Evolutionary conservation across 31 red algal species (phyloP).

Genomic region (Porphyra umbilicalis): DNA sequence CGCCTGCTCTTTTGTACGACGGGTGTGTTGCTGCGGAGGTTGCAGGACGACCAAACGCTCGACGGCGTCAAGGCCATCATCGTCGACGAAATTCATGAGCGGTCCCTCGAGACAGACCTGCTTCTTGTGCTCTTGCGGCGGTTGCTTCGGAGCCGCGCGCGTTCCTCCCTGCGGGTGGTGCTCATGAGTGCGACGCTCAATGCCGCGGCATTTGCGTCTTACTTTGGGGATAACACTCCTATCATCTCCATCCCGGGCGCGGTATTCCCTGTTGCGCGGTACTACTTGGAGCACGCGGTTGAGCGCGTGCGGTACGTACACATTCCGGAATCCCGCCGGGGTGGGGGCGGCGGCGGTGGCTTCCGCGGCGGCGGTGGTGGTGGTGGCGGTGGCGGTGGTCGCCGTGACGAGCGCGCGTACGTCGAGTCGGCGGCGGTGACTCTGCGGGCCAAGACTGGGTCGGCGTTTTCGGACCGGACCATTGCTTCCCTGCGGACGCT

Average conservation of each 20-base stretch:
- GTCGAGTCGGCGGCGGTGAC: neutral
- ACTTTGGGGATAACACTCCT: constrained; percentile 9
- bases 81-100: constrained; percentile 72
- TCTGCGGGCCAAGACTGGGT: neutral
- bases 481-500: neutral
- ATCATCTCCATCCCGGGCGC: neutral
- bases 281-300: neutral
- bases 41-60: constrained; percentile 43
- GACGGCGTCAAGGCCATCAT: constrained; percentile 24
- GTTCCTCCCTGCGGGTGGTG: constrained; percentile 17
- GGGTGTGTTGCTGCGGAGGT: constrained; percentile 38
- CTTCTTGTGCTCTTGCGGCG: constrained; percentile 20
- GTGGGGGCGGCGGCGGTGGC: neutral
- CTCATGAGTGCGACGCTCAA: constrained; percentile 50
- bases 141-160: constrained; percentile 1
- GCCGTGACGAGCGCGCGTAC: neutral
- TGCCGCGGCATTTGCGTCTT: neutral
- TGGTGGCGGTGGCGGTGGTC: neutral
- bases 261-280: neutral
- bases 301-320: neutral
- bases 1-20: constrained; percentile 42
- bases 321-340: neutral
- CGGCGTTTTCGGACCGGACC: neutral
- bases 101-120: constrained; percentile 33
- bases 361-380: neutral